Percentiles rank a stretch among this genome's conserved stretches.
Conservation (phyloP, 495 filamentous ascomycete genomes). For the Elaphomyces granulatus region DNA sequence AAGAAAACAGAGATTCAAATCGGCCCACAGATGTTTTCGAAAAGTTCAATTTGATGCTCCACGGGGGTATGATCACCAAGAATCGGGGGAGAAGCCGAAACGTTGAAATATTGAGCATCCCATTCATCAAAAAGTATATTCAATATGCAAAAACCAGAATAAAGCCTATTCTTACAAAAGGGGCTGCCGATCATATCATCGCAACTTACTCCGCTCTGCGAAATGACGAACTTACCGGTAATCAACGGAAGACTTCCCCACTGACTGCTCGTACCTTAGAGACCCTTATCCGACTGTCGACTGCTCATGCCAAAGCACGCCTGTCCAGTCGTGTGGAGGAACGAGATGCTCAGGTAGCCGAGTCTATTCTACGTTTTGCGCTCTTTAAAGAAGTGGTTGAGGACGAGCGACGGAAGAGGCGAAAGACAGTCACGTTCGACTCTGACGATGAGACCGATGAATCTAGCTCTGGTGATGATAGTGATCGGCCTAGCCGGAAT, state of each 20-base stretch:
- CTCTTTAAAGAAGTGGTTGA: conserved; percentile 96
- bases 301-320: conserved; percentile 87
- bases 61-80: conserved; percentile 72
- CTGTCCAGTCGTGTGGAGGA: conserved; percentile 89
- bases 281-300: conserved; percentile 91
- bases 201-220: conserved; percentile 84
- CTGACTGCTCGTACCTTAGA: conserved; percentile 97
- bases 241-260: conserved; percentile 82
- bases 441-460: conserved; percentile 36
- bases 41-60: conserved; percentile 92
- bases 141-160: conserved; percentile 92
- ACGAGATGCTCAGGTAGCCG: conserved; percentile 75
- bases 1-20: conserved; percentile 56
- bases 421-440: conserved; percentile 35
- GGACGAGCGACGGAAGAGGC: conserved; percentile 64
- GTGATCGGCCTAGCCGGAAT: conserved; percentile 19
- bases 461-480: conserved; percentile 23
- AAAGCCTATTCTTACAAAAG: conserved; percentile 84
- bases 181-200: conserved; percentile 83
- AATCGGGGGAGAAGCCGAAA: conserved; percentile 58
- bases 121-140: conserved; percentile 99
- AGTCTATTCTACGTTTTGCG: conserved; percentile 83
- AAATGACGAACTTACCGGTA: conserved; percentile 91
- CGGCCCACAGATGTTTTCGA: conserved; percentile 82
- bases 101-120: conserved; percentile 87